Evolutionary conservation across 2,329 filamentous ascomycete species (phyloP), one percentile per base, ranked within the genome.

Genomic region (Dactylellina leptospora): DNA sequence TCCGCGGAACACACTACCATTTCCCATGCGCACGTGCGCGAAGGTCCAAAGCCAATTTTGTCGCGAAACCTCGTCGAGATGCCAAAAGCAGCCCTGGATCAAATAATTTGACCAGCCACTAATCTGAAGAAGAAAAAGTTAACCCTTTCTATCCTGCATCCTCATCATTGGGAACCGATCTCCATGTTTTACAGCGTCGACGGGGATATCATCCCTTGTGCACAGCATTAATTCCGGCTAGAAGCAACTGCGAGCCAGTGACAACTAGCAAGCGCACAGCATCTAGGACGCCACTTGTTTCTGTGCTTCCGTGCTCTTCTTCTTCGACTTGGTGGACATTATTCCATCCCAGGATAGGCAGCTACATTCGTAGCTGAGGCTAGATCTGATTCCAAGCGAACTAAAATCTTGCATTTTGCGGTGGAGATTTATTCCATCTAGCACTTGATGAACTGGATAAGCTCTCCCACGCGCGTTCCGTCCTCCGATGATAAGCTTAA

Each of bases 401-500:
- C 27, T 8, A 36, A 53, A 53, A 38, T 36, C 27, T 23, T 53
- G 48, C 48, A 53, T 28, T 18, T 9, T 38, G 27, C 16, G n/a
- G 28, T 36, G 28, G 48, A 38, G 40, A 44, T 44, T 44, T 11
- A 18, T n/a, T 22, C n/a, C 9, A 4, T 44, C 40, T 44, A 8
- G 13, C 40, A 18, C 23, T 18, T 55, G 22, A 48, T 28, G 30
- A 20, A 27, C 13, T 50, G 45, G 61, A 56, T 56, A 66, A 66
- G 51, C n/a, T n/a, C n/a, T 0, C 8, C 40, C 20, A 18, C 40
- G 16, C 20, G 11, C 40, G 10, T n/a, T n/a, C 16, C 33, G 16
- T 18, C 45, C 33, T 25, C 18, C 22, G 9, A 20, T 58, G 61
- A 66, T 66, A 66, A 66, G 61, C 51, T 66, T 66, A 44, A 51